These are phyloP conservation scores for Aspergillus thermomutatus DNA, from an alignment of 2,329 filamentous ascomycete genomes.

Conservation along the genomic window DNA sequence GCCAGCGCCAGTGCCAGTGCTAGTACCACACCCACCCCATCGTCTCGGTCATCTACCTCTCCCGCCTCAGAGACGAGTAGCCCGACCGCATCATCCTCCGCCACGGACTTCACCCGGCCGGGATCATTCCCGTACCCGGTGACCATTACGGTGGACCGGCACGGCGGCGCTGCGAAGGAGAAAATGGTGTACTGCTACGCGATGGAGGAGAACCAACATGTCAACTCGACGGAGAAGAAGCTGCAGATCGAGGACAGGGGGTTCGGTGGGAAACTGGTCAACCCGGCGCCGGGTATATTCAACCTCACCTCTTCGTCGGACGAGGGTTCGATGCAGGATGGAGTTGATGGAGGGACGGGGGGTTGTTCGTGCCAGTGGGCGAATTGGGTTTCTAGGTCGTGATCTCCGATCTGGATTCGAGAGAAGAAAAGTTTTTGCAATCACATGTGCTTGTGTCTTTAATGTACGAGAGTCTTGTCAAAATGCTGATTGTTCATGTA, in stretches of 20 bases:
- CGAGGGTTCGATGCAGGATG: conserved; percentile 34
- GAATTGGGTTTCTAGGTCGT: conserved; percentile 43
- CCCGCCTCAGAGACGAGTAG: neutral
- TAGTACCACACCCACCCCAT: conserved; percentile 10
- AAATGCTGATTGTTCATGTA: neutral
- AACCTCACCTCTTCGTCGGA: conserved; percentile 16
- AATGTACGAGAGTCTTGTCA: neutral
- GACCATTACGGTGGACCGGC: conserved; percentile 58
- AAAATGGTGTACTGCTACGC: conserved; percentile 62
- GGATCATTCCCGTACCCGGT: conserved; percentile 61
- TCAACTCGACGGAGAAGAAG: conserved; percentile 43
- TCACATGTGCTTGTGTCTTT: neutral
- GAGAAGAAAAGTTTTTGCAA: neutral
- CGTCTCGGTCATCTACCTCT: conserved; percentile 18
- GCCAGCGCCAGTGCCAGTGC: conserved; percentile 1
- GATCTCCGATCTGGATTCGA: neutral
- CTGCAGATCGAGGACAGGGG: conserved; percentile 53
- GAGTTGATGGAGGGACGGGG: conserved; percentile 58
- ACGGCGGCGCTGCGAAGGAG: conserved; percentile 51
- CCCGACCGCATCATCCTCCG: conserved; percentile 23
- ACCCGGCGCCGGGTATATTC: conserved; percentile 48
- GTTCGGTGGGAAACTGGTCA: conserved; percentile 51
- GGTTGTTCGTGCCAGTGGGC: conserved; percentile 60
- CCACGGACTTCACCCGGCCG: conserved; percentile 49
- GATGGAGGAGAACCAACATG: conserved; percentile 47